Base-by-base conservation (phyloP, 169 alveolate genomes). In the Cytauxzoon felis region DNA sequence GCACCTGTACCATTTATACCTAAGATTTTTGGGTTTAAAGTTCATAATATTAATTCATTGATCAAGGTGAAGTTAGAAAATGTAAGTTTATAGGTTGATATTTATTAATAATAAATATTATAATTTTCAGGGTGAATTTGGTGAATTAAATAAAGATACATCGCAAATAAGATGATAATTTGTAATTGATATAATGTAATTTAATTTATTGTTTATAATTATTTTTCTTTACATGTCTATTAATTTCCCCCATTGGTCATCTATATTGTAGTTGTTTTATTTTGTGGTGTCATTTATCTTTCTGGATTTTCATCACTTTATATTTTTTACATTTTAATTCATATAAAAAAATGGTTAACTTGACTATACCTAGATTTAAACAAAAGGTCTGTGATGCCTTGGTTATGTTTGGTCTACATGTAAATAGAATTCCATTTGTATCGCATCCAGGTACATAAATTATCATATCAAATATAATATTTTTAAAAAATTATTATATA, bases 1-100 rank as follows among this genome's bases (percentile, higher is more conserved):
- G 87, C 91, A 3, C 94, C 94, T 16, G 66, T 81, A 40, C 91
- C 91, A 24, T 88, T 78, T 52, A 66, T 79, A 24, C 91, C 94
- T 16, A 78, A 78, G 53, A 88, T 90, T 50, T 90, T 90, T 54
- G 94, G 94, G 18, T 90, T 90, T 62, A 71, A 84, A 65, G 93
- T 89, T 43, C 85, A 59, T 42, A 81, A 84, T 33, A 84, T 76
- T 23, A 76, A 33, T 42, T 76, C 86, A 13, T 24, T 76, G 61
- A 67, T 76, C 3, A 49, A 76, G 73, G 67, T 76, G 1, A 76
- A 76, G 66, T 61, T 76, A 3, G 86, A 76, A 29, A 76, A 76
- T 29, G 86, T 76, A 66, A 38, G 82, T 72, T 8, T 13, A 1
- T 21, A 6, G 2, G 0, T 51, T 5, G 13, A 1, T 40, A 4